Evolutionary conservation across 129 eudicot species (phyloP), one percentile per base, ranked within the genome.

Genomic region (Helianthus annuus): DNA sequence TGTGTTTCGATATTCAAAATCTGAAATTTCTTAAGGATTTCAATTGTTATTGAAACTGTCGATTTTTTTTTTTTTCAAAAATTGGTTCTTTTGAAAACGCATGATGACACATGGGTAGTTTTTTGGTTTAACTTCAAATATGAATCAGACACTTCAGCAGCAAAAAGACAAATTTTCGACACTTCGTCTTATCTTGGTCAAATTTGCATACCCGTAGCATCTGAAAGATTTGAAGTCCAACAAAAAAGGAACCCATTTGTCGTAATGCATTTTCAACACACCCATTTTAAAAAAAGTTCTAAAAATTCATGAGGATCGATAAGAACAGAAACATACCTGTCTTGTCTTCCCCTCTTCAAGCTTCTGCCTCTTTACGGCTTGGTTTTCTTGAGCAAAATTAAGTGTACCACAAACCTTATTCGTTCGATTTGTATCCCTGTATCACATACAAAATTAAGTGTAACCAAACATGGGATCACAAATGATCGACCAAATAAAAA

Each of bases 1-100:
- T 84, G 87, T 61, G 89, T 67, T 67, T 85, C 88, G 39, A 95
- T 38, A 56, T 75, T 88, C 40, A 90, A 81, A 68, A 95, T 95
- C 96, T 93, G 74, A 13, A 78, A 61, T 48, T 65, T 45, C 39
- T 32, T 32, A 24, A 10, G 5, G 58, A 0, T 29, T 54, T 13
- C 15, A 51, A 40, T 46, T 13, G 22, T 46, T 63, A 76, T 10
- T 45, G 66, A 39, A 75, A 64, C 11, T 29, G 9, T 14, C 2
- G 45, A 40, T 40, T 40, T 6, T 40, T 1, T 40, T 6, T 40
- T 1, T 40, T 40, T 40, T 7, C 45, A 40, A 40, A 5, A 5
- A 40, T 40, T 1, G 45, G 45, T 40, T 40, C 45, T 40, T 40
- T 40, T 40, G 9, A 40, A 40, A 40, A 40, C 1, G 2, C 45